Percentiles rank a stretch among this genome's conserved stretches.
Conservation (phyloP, 805 yeast species). For the Candida fluviatilis region DNA sequence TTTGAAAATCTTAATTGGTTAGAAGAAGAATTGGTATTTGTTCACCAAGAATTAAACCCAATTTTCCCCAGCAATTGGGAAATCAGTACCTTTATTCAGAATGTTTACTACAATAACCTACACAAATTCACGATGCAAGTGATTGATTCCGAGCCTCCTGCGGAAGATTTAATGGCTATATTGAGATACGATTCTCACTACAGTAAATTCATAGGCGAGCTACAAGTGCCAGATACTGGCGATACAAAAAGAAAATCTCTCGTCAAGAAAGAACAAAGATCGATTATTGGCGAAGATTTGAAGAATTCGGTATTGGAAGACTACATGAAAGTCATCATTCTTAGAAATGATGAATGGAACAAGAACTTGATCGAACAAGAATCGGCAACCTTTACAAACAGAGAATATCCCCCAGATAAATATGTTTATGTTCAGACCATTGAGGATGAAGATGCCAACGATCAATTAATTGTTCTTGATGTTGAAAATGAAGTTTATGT, state of each 20-base stretch:
- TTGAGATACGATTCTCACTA: constrained; percentile 74
- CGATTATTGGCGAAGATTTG: constrained; percentile 67
- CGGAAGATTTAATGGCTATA: constrained; percentile 67
- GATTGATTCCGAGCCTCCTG: constrained; percentile 73
- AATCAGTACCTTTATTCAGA: constrained; percentile 55
- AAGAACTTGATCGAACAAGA: constrained; percentile 64
- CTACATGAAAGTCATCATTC: constrained; percentile 64
- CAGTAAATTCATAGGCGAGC: constrained; percentile 28
- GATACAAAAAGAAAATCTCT: constrained; percentile 13
- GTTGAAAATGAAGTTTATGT: constrained; percentile 48
- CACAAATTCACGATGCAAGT: constrained; percentile 61
- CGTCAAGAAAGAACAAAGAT: constrained; percentile 37
- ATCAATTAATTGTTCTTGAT: constrained; percentile 27
- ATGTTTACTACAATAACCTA: constrained; percentile 63
- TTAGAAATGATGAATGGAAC: constrained; percentile 85
- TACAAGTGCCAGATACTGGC: constrained; percentile 17
- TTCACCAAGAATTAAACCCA: constrained; percentile 51
- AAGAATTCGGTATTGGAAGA: constrained; percentile 74
- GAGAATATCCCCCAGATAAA: constrained; percentile 69
- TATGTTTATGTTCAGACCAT: constrained; percentile 52
- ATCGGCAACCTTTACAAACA: constrained; percentile 54
- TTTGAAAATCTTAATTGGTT: constrained; percentile 78
- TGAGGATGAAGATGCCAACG: constrained; percentile 36
- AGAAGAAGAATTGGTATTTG: constrained; percentile 70
- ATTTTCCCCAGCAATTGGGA: constrained; percentile 76